Percentiles rank a stretch among this genome's conserved stretches.
phyloP scores from a whole-genome alignment of 2,329 filamentous ascomycete genomes.

The Alternaria arborescens region DNA sequence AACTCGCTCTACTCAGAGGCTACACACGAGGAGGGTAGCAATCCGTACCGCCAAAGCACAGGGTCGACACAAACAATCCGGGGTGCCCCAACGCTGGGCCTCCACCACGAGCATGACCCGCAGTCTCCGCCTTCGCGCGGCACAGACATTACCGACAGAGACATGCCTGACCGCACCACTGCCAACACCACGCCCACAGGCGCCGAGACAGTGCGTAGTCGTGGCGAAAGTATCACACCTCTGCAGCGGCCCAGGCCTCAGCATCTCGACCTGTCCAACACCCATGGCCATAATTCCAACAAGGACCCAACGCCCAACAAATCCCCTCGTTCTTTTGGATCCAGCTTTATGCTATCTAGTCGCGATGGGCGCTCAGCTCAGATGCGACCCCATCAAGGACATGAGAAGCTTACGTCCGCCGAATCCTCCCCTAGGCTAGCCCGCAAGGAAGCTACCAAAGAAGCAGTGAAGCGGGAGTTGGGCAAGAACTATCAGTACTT shows the following conservation, averaged over 20 bases:
- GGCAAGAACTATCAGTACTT: constrained; percentile 92
- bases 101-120: constrained; percentile 45
- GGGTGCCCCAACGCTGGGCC: constrained; percentile 38
- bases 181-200: constrained; percentile 77
- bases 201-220: constrained; percentile 67
- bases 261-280: constrained; percentile 68
- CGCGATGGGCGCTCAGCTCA: constrained; percentile 59
- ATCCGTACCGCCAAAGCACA: constrained; percentile 49
- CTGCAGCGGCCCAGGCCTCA: constrained; percentile 68
- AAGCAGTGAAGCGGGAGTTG: constrained; percentile 54
- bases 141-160: constrained; percentile 80
- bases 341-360: constrained; percentile 74
- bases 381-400: constrained; percentile 64
- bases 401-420: constrained; percentile 84
- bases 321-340: constrained; percentile 79
- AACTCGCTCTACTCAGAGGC: constrained; percentile 44
- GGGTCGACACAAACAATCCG: constrained; percentile 48
- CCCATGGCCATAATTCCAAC: constrained; percentile 63
- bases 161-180: constrained; percentile 73
- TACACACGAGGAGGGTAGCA: constrained; percentile 42
- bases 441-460: constrained; percentile 52
- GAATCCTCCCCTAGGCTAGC: constrained; percentile 76
- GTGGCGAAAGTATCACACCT: constrained; percentile 81
- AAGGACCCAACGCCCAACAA: constrained; percentile 68
- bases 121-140: constrained; percentile 73